Percentiles rank a stretch among this genome's conserved stretches.
Conservation (phyloP, 2,329 filamentous ascomycete species). For the Coniochaeta prunicola region DNA sequence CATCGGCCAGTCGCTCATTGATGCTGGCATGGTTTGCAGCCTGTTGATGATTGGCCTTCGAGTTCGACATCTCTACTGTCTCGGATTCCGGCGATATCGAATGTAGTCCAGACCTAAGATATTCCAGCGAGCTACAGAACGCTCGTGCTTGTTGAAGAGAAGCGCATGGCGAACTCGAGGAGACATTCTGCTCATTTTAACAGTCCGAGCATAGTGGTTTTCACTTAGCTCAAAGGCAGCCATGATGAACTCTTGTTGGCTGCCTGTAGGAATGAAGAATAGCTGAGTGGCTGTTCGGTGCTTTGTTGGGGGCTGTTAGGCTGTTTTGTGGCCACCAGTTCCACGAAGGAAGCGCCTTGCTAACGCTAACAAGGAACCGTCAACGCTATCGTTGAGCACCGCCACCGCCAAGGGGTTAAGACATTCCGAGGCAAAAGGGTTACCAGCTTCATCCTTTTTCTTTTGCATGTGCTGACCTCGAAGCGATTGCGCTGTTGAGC, state of each 20-base stretch:
- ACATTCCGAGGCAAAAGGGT: not conserved
- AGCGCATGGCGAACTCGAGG: not conserved
- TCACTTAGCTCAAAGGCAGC: not conserved
- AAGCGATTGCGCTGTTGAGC: not conserved
- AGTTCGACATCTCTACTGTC: not conserved
- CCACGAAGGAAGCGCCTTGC: not conserved
- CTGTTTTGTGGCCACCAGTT: too few relatives aligned
- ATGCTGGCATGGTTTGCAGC: constrained; percentile 16
- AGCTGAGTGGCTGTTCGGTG: not conserved
- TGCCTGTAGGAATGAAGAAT: not conserved
- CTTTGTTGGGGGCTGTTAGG: not conserved
- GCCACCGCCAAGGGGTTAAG: not conserved
- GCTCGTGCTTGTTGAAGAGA: not conserved
- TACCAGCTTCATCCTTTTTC: too few relatives aligned
- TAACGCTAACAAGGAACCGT: too few relatives aligned
- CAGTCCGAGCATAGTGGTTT: not conserved
- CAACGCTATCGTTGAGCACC: not conserved
- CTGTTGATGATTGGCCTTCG: not conserved
- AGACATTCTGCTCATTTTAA: not conserved
- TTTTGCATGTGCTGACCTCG: not conserved
- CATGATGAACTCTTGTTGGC: not conserved
- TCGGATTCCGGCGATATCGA: not conserved
- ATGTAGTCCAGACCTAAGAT: not conserved
- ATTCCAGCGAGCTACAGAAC: not conserved
- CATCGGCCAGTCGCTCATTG: not conserved